Evolutionary conservation across 148 eudicot species (phyloP).

Genomic region (Gaultheria prostrata): DNA sequence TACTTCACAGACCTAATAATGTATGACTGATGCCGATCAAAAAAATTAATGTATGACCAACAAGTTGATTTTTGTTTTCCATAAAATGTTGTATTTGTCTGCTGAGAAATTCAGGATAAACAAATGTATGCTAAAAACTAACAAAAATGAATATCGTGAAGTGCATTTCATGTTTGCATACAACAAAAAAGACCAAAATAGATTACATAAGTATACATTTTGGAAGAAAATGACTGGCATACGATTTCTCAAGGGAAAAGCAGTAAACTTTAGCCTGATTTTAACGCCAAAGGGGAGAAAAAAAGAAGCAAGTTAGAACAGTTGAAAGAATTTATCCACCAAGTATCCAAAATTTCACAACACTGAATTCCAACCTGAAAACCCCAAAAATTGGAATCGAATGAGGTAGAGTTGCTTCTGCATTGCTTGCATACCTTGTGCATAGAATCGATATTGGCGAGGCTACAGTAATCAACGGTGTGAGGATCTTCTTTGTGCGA

Average conservation of each 20-base stretch:
- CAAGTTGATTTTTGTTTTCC: neutral
- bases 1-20: neutral
- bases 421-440: constrained; percentile 54
- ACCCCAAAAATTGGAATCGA: neutral
- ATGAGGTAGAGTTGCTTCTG: neutral
- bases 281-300: neutral
- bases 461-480: constrained; percentile 55
- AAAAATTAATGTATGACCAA: neutral
- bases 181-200: too few species aligned
- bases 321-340: too few species aligned
- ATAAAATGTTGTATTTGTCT: neutral
- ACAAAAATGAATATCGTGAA: too few species aligned
- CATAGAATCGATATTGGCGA: constrained; percentile 59
- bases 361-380: too few species aligned
- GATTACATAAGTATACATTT: too few species aligned
- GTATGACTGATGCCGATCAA: neutral
- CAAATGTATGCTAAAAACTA: too few species aligned
- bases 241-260: too few species aligned
- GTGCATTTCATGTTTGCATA: too few species aligned
- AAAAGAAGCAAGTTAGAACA: neutral
- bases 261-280: neutral
- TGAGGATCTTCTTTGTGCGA: constrained; percentile 59
- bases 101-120: neutral
- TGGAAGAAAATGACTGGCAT: too few species aligned
- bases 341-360: neutral